Percentiles rank a stretch among this genome's conserved stretches.
Evolutionary conservation across 2,329 filamentous ascomycete genomes (phyloP).

Genomic region (Xylogone sp.): DNA sequence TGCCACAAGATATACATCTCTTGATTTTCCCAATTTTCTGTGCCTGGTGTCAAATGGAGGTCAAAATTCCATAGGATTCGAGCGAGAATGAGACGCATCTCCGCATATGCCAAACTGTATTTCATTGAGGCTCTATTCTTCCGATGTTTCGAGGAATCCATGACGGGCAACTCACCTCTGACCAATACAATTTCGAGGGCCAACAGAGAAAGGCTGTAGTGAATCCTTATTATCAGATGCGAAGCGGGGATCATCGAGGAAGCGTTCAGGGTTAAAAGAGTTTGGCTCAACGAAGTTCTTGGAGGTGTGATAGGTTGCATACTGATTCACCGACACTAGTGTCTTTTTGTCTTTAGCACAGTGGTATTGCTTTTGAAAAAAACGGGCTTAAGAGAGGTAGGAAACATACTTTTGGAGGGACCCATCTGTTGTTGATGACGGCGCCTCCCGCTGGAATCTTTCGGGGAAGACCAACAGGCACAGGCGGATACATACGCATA

Average conservation of each 20-base stretch:
- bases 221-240: background rate
- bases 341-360: background rate
- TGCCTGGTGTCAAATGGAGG: conserved; percentile 1
- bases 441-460: no score
- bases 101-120: conserved; percentile 9
- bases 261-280: conserved; percentile 31
- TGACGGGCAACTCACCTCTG: background rate
- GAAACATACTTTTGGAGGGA: background rate
- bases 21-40: conserved; percentile 13
- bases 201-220: conserved; percentile 4
- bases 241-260: conserved; percentile 18
- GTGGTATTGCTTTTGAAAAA: background rate
- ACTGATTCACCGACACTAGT: background rate
- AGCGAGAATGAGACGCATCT: conserved; percentile 9
- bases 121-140: background rate
- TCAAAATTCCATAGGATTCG: conserved; percentile 10
- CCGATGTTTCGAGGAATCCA: background rate
- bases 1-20: conserved; percentile 30
- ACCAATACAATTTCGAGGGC: conserved; percentile 10
- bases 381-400: no score
- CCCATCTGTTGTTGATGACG: background rate
- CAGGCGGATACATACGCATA: conserved; percentile 4
- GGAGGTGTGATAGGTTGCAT: background rate
- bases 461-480: conserved; percentile 1
- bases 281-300: conserved; percentile 27